Evolutionary conservation across 1,139 yeast genomes (phyloP).

Genomic region (Tardiomyces blankii): DNA sequence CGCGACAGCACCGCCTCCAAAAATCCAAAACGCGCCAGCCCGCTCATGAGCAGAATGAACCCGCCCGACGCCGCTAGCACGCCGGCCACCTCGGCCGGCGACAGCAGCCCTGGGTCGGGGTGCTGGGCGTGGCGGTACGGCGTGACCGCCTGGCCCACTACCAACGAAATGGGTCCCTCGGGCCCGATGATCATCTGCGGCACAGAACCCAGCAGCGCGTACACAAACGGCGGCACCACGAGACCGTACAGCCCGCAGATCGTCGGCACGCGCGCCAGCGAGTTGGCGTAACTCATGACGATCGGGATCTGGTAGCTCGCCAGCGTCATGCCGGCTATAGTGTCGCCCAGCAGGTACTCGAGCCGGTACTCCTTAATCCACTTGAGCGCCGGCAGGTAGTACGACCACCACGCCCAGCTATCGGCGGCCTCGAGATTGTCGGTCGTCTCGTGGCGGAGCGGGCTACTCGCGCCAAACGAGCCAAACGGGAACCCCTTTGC

Average conservation of each 20-base stretch:
- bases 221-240: slow-evolving; percentile 74
- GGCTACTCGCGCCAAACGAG: background rate
- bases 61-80: slow-evolving; percentile 74
- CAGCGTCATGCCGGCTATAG: slow-evolving; percentile 74
- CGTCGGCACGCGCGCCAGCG: slow-evolving; percentile 86
- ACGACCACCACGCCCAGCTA: slow-evolving; percentile 24
- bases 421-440: background rate
- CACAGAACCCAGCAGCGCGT: slow-evolving; percentile 77
- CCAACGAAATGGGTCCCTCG: slow-evolving; percentile 84
- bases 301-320: slow-evolving; percentile 91
- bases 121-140: slow-evolving; percentile 20
- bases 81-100: slow-evolving; percentile 58
- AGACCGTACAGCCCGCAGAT: slow-evolving; percentile 74
- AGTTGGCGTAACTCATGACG: slow-evolving; percentile 78
- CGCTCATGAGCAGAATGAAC: slow-evolving; percentile 60
- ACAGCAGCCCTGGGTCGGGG: slow-evolving; percentile 25
- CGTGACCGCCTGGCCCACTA: slow-evolving; percentile 88
- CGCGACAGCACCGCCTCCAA: slow-evolving; percentile 79
- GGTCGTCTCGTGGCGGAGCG: background rate
- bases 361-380: slow-evolving; percentile 63
- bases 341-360: slow-evolving; percentile 53
- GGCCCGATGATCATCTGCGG: slow-evolving; percentile 98
- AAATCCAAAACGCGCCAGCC: slow-evolving; percentile 77
- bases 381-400: slow-evolving; percentile 70
- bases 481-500: background rate